Conservation (phyloP, 2,329 filamentous ascomycete genomes). For the Juglanconis sp. region DNA sequence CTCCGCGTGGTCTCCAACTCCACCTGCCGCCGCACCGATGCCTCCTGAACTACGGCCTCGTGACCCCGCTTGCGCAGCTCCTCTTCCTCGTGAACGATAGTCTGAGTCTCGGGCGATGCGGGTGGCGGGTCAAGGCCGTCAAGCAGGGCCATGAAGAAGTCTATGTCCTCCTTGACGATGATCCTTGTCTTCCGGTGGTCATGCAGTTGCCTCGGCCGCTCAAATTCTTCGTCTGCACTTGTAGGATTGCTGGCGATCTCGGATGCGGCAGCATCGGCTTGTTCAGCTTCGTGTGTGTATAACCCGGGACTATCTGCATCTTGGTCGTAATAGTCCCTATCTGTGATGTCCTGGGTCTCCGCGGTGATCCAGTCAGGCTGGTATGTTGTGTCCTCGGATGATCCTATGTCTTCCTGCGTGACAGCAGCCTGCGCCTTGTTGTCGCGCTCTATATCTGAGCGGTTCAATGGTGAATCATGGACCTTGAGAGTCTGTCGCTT, state of each 20-base stretch:
- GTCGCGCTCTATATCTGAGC: background rate
- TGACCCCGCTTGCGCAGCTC: background rate
- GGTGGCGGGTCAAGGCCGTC: background rate
- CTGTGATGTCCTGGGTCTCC: background rate
- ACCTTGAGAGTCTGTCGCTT: background rate
- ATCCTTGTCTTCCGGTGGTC: conserved; percentile 3
- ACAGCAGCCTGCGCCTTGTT: background rate
- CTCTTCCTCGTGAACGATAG: background rate
- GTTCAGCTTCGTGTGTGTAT: background rate
- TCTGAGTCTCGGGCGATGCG: background rate
- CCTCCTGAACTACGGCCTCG: background rate
- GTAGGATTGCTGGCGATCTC: background rate
- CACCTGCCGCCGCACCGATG: background rate
- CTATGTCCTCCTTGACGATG: conserved; percentile 9
- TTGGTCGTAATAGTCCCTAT: background rate
- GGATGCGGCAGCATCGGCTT: background rate
- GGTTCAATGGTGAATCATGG: background rate
- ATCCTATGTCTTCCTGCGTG: background rate
- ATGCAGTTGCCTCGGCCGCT: background rate
- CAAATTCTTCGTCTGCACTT: background rate
- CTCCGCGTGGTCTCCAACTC: conserved; percentile 23
- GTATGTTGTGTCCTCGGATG: background rate
- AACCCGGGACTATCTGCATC: background rate
- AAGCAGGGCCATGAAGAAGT: conserved; percentile 8
- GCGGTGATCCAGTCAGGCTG: background rate